Percentiles rank a stretch among this genome's conserved stretches.
Conservation (phyloP, 106 monocot species). For the Dioscorea zingiberensis region DNA sequence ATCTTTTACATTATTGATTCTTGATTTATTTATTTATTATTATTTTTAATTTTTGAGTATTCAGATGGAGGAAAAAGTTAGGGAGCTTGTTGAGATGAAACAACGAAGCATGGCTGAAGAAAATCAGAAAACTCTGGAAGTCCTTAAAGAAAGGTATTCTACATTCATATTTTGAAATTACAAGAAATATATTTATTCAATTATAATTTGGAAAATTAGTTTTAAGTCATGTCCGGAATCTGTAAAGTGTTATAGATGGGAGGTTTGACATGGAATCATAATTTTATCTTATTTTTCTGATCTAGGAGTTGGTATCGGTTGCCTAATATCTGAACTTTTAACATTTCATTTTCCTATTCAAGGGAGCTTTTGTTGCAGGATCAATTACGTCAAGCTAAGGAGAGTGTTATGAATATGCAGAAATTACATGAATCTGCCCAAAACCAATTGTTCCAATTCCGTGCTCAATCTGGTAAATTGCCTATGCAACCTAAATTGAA, state of each 20-base stretch:
- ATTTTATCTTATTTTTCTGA: too few relatives aligned
- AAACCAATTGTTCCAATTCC: slow-evolving; percentile 86
- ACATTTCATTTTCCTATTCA: slow-evolving; percentile 8
- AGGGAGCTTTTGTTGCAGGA: slow-evolving; percentile 87
- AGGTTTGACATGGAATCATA: too few relatives aligned
- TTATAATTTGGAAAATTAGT: too few relatives aligned
- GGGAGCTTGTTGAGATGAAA: slow-evolving; percentile 94
- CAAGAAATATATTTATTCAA: too few relatives aligned
- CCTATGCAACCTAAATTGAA: not conserved
- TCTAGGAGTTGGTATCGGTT: too few relatives aligned
- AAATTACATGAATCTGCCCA: slow-evolving; percentile 93
- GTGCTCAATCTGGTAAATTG: slow-evolving; percentile 79
- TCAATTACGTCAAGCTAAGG: slow-evolving; percentile 87
- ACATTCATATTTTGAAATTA: too few relatives aligned
- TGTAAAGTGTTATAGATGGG: too few relatives aligned
- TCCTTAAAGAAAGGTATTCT: slow-evolving; percentile 84
- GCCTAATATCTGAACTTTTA: too few relatives aligned
- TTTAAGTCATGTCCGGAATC: too few relatives aligned
- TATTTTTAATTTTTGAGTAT: not conserved
- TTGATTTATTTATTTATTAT: not conserved
- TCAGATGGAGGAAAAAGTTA: slow-evolving; percentile 99
- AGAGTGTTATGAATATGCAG: slow-evolving; percentile 92
- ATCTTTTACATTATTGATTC: too few relatives aligned
- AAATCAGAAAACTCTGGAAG: slow-evolving; percentile 94
- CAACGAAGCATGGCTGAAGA: slow-evolving; percentile 95